Percentiles rank a stretch among this genome's conserved stretches.
These are phyloP conservation scores for Arachnomyces sp. DNA, from an alignment of 2,329 filamentous ascomycete species.

Conservation along the genomic window DNA sequence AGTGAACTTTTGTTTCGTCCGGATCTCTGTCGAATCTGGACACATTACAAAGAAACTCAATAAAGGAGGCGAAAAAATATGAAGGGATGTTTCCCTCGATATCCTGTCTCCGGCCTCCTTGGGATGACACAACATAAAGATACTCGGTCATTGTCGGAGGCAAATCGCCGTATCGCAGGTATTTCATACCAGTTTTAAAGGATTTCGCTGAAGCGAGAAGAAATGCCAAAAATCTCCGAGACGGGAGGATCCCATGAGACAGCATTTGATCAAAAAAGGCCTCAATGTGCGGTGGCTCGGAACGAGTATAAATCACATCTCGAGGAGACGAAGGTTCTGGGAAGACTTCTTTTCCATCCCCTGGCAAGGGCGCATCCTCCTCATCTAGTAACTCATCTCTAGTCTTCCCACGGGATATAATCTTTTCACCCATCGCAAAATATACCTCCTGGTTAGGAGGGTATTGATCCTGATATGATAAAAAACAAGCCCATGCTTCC, in stretches of 20 bases:
- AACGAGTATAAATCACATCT: constrained; percentile 50
- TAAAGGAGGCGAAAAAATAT: constrained; percentile 37
- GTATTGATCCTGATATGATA: constrained; percentile 45
- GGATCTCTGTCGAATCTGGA: constrained; percentile 11
- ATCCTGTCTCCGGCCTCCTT: constrained; percentile 10
- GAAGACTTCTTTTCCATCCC: constrained; percentile 49
- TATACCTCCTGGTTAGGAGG: constrained; percentile 39
- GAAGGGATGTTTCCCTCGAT: constrained; percentile 22
- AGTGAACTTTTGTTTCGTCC: too few relatives aligned
- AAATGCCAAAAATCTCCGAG: constrained; percentile 39
- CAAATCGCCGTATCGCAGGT: constrained; percentile 32
- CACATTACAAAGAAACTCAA: constrained; percentile 34
- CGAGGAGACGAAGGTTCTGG: constrained; percentile 50
- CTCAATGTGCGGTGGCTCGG: constrained; percentile 46
- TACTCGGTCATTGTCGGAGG: constrained; percentile 23
- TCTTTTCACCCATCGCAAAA: constrained; percentile 51
- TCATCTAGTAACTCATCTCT: constrained; percentile 2
- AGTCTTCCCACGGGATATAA: constrained; percentile 32
- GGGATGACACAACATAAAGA: constrained; percentile 20
- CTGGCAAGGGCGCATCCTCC: constrained; percentile 35
- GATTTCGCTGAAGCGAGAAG: constrained; percentile 40
- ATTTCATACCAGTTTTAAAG: constrained; percentile 35
- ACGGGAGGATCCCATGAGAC: constrained; percentile 36
- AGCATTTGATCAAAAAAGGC: constrained; percentile 47
- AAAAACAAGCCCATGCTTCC: constrained; percentile 59